Evolutionary conservation across 106 monocot species (phyloP), one percentile per base, ranked within the genome.

Genomic region (Phalaenopsis aphrodite): DNA sequence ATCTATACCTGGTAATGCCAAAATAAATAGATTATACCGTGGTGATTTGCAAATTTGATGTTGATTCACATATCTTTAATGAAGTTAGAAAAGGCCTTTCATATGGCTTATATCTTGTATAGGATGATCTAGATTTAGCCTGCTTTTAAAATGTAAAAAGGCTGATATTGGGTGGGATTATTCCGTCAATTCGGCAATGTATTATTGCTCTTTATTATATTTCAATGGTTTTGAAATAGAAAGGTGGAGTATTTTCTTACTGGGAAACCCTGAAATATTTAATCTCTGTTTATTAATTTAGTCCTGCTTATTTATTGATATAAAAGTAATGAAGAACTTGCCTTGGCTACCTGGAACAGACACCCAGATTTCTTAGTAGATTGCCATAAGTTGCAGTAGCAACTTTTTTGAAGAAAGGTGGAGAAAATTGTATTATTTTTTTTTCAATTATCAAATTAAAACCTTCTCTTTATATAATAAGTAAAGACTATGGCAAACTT

Each of bases 1-100:
- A 79, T 95, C 94, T 11, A 95, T 99, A 83, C 89, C 94, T 81
- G 98, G 98, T 99, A 30, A 88, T 66, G 75, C 19, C 18, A 38
- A 83, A 45, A 43, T n/a, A 78, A 1, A 46, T 76, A 8, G 15
- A 18, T 30, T 43, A 73, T 42, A 6, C 19, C 8, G 45, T 74
- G 41, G 43, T 17, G 71, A 41, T 71, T 41, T 14, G 24, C 5
- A 64, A 64, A 6, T 64, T 24, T n/a, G n/a, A 7, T 64, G 5
- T 64, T 64, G 8, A 21, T 69, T 19, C 39, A 38, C 10, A 39
- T 69, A 69, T 4, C 36, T 69, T 69, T 69, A 36, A 69, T 69
- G 39, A 38, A 6, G 3, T 69, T 69, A 1, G 2, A 69, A 69
- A 69, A 37, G 12, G 69, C 19, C 38, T 8, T 69, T 19, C 9